Evolutionary conservation across 2,329 filamentous ascomycete species (phyloP), one percentile per base, ranked within the genome.

Genomic region (Aschersonia sp.): DNA sequence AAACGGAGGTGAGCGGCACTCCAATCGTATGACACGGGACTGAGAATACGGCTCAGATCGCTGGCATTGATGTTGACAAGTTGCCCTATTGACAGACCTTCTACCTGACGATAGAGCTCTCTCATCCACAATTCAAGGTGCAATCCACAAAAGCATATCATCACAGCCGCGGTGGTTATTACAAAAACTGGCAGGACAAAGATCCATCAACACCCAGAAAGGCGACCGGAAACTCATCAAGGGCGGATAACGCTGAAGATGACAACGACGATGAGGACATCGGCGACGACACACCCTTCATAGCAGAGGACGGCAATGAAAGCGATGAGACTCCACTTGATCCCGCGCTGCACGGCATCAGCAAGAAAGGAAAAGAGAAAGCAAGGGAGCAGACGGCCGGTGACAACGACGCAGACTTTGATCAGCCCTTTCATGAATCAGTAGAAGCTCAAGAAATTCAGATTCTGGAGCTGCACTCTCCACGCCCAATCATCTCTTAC

Each of bases 391-490:
- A n/a, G 14, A 42, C 40, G n/a, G 10, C 7, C 7, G 40, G 6
- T 7, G 40, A 42, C 3, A 42, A 7, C 10, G 7, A 12, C 7
- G 40, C 10, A 22, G 40, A n/a, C n/a, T 7, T 7, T 11, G 14
- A 14, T 14, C 9, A 42, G 40, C 14, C 40, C n/a, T 37, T 37
- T 37, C 40, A 42, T 7, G 14, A 22, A 42, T 12, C 40, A 7
- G 40, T 22, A 7, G 46, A 42, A 43, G 39, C 51, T 6, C 59
- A 66, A 32, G 65, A 75, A 40, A 76, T 95, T 5, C 87, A 95
- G 58, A 81, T 96, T 46, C 70, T 92, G n/a, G 87, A 87, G 31
- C 72, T 96, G 4, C 84, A 94, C 62, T 82, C 82, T 1, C 58
- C 67, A 2, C 83, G 85, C 45, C 90, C 90, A 0, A 68, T 95